phyloP scores from a whole-genome alignment of 169 alveolate genomes.

The Plasmodium sp. region DNA sequence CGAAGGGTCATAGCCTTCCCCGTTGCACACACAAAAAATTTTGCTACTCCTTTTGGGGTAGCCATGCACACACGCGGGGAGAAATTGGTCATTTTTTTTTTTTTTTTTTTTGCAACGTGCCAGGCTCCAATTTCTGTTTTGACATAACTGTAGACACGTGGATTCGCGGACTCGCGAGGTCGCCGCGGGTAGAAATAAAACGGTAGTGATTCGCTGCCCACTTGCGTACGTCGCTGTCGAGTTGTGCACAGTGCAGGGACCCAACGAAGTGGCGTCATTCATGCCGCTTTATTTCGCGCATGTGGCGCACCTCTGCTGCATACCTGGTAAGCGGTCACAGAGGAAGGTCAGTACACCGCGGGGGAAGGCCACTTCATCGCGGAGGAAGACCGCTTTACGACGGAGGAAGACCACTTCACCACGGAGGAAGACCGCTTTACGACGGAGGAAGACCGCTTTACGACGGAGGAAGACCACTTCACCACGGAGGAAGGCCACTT shows the following conservation, averaged over 20 bases:
- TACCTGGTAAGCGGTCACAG: neutral
- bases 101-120: neutral
- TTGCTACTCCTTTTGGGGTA: neutral
- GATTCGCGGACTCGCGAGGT: neutral
- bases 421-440: neutral
- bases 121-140: neutral
- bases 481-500: neutral
- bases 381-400: neutral
- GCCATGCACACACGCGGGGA: neutral
- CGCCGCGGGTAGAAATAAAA: neutral
- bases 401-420: neutral
- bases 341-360: neutral
- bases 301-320: conserved; percentile 38
- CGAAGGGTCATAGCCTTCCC: neutral
- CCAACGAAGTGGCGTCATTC: neutral
- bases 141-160: neutral
- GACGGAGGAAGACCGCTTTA: neutral
- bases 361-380: neutral
- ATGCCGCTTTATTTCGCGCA: neutral
- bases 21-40: neutral
- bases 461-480: no score
- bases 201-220: neutral
- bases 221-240: neutral
- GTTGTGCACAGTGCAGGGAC: neutral
- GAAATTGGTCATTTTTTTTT: neutral